These are phyloP conservation scores for Coniochaeta pulveracea DNA, from an alignment of 2,329 filamentous ascomycete species.

Conservation along the genomic window DNA sequence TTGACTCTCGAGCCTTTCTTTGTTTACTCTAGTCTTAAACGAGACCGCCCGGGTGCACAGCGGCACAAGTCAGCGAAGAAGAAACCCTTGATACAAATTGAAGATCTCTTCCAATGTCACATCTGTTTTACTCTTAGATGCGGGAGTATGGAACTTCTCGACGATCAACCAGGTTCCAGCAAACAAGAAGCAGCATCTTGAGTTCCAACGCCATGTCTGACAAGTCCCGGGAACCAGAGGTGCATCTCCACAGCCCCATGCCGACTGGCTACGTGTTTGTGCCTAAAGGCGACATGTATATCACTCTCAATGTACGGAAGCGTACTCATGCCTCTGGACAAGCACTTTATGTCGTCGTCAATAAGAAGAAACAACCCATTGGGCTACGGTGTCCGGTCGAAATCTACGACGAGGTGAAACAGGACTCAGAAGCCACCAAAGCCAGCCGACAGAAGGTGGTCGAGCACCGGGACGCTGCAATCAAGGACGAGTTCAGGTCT, in stretches of 20 bases:
- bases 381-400: slow-evolving; percentile 27
- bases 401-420: slow-evolving; percentile 17
- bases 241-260: slow-evolving; percentile 17
- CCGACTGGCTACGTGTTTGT: slow-evolving; percentile 29
- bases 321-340: slow-evolving; percentile 20
- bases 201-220: no score
- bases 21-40: no score
- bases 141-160: no score
- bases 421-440: slow-evolving; percentile 19
- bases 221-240: slow-evolving; percentile 9
- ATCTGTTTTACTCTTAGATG: no score
- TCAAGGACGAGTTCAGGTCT: slow-evolving; percentile 19
- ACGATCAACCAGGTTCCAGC: no score
- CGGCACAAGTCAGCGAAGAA: no score
- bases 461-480: slow-evolving; percentile 20
- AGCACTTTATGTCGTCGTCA: slow-evolving; percentile 24
- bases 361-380: slow-evolving; percentile 11
- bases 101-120: no score
- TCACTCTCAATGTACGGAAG: slow-evolving; percentile 27
- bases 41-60: no score
- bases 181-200: no score
- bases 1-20: no score
- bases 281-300: slow-evolving; percentile 27
- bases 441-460: slow-evolving; percentile 20
- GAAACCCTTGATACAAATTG: no score